Conservation (phyloP, 2,329 filamentous ascomycete species). For the Aspergillus flavus region DNA sequence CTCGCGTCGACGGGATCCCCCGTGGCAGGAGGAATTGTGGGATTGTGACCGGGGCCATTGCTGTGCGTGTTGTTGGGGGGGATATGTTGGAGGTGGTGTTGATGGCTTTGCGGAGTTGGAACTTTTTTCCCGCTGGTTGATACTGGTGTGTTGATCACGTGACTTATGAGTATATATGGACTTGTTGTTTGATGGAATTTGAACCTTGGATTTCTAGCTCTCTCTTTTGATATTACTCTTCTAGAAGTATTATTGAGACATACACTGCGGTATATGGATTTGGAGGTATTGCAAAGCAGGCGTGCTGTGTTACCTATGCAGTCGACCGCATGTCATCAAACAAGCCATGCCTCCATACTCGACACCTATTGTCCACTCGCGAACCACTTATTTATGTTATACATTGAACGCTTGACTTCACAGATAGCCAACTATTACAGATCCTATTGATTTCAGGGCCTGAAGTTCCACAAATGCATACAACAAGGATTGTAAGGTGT, state of each 20-base stretch:
- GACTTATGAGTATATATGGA: neutral
- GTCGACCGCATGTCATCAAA: neutral
- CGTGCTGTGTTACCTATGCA: neutral
- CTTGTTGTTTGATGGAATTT: neutral
- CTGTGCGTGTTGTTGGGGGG: neutral
- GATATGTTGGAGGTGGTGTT: constrained; percentile 13
- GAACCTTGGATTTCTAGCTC: neutral
- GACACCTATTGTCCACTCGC: neutral
- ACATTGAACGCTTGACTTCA: neutral
- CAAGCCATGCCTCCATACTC: neutral
- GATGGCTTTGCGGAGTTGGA: constrained; percentile 8
- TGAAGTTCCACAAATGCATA: neutral
- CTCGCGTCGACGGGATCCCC: constrained; percentile 41
- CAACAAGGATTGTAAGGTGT: neutral
- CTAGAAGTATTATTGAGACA: neutral
- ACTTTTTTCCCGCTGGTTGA: neutral
- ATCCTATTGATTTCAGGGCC: neutral
- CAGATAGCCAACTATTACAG: neutral
- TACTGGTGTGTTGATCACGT: neutral
- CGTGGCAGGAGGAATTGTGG: constrained; percentile 70
- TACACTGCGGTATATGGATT: neutral
- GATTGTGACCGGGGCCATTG: constrained; percentile 45
- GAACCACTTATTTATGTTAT: neutral
- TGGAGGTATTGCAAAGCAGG: neutral
- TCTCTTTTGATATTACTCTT: neutral